These are phyloP conservation scores for Nephelium lappaceum DNA, from an alignment of 345 rosid genomes.

Conservation along the genomic window DNA sequence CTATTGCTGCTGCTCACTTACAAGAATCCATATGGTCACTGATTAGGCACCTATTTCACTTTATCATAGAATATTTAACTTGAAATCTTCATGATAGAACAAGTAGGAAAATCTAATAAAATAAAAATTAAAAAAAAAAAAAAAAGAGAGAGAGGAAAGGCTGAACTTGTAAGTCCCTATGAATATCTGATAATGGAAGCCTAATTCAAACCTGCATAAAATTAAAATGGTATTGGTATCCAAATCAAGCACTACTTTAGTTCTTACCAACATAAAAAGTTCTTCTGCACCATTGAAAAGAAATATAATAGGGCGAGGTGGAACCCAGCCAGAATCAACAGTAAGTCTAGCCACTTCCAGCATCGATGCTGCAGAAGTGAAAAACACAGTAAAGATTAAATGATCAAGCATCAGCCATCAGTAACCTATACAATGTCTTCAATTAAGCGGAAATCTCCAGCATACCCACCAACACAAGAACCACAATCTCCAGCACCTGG, in stretches of 20 bases:
- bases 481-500: conserved; percentile 99
- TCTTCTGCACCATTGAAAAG: conserved; percentile 98
- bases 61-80: background rate
- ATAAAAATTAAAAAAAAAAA: background rate
- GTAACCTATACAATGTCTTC: conserved; percentile 1
- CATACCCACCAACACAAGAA: conserved; percentile 85
- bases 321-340: conserved; percentile 83
- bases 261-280: conserved; percentile 80
- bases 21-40: background rate
- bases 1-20: background rate
- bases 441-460: conserved; percentile 9
- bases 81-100: conserved; percentile 2
- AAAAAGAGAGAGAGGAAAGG: background rate
- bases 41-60: conserved; percentile 11
- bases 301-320: conserved; percentile 83
- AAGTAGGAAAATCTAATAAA: background rate
- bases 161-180: background rate
- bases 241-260: background rate
- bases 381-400: conserved; percentile 20
- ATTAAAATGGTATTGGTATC: background rate
- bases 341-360: conserved; percentile 86
- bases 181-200: background rate
- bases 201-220: background rate
- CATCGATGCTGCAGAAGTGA: conserved; percentile 69
- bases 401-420: conserved; percentile 18